Conservation (phyloP, 1,139 yeast species). For the Torulaspora pretoriensis region DNA sequence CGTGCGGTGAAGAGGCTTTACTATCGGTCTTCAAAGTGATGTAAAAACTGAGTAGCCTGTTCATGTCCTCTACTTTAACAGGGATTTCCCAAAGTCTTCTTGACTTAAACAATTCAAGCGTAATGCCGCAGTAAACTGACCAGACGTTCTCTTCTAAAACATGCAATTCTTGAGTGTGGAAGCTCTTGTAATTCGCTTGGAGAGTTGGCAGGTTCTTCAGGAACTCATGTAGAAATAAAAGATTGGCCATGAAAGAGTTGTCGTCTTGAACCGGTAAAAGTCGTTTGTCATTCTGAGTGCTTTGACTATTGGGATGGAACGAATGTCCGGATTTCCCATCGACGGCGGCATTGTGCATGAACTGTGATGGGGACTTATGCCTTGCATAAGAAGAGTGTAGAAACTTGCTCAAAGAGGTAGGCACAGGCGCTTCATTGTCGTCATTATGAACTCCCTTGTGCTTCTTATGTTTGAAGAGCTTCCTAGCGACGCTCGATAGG, state of each 20-base stretch:
- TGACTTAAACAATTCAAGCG: conserved; percentile 32
- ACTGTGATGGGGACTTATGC: conserved; percentile 32
- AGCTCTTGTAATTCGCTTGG: conserved; percentile 32
- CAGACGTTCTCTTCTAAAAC: conserved; percentile 34
- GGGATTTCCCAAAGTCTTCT: conserved; percentile 34
- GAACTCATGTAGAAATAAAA: conserved; percentile 32
- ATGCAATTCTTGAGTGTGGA: conserved; percentile 31
- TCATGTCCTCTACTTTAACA: conserved; percentile 40
- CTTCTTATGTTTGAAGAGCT: conserved; percentile 26
- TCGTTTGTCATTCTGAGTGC: conserved; percentile 14
- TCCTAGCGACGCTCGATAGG: conserved; percentile 19
- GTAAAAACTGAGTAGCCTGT: conserved; percentile 37
- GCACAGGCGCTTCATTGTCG: conserved; percentile 24
- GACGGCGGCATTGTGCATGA: conserved; percentile 27
- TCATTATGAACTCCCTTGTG: conserved; percentile 21
- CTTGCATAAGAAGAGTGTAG: conserved; percentile 33
- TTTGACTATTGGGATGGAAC: conserved; percentile 23
- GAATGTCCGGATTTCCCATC: conserved; percentile 32
- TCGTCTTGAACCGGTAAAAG: conserved; percentile 17
- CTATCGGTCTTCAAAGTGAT: conserved; percentile 27
- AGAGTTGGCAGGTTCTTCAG: conserved; percentile 33
- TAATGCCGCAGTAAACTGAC: conserved; percentile 33
- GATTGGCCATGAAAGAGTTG: conserved; percentile 21
- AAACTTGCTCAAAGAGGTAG: conserved; percentile 31
- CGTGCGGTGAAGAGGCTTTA: conserved; percentile 24